phyloP scores from a whole-genome alignment of 352 stramenopile genomes.

The Phytophthora pseudosyringae region DNA sequence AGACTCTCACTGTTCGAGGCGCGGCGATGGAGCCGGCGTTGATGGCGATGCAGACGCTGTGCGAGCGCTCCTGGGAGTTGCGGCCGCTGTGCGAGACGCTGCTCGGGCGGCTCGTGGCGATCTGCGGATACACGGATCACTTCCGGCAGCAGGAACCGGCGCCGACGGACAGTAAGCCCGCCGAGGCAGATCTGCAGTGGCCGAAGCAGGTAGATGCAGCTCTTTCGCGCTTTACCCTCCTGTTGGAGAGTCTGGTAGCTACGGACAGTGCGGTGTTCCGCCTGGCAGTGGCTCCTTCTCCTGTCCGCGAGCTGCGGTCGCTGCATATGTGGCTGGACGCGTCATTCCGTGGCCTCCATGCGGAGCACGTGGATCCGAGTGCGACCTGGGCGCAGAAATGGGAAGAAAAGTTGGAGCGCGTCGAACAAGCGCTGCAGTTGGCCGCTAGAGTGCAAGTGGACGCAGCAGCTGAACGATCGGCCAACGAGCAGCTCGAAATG shows the following conservation, averaged over 20 bases:
- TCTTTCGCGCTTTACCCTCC: conserved; percentile 36
- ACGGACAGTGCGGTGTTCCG: conserved; percentile 42
- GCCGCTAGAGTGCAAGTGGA: conserved; percentile 37
- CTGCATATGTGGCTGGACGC: conserved; percentile 47
- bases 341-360: conserved; percentile 38
- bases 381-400: conserved; percentile 55
- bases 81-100: conserved; percentile 43
- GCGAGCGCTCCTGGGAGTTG: conserved; percentile 41
- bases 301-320: conserved; percentile 42
- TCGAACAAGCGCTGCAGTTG: conserved; percentile 53
- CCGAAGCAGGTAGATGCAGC: conserved; percentile 31
- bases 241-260: conserved; percentile 37
- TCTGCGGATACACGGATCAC: conserved; percentile 44
- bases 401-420: conserved; percentile 45
- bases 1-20: background rate
- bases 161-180: conserved; percentile 16
- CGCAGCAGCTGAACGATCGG: conserved; percentile 20
- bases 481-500: conserved; percentile 43
- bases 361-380: conserved; percentile 59
- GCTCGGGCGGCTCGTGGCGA: conserved; percentile 37
- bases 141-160: conserved; percentile 25
- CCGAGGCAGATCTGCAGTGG: conserved; percentile 29
- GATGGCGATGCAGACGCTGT: conserved; percentile 32
- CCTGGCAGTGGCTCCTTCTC: conserved; percentile 42
- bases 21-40: conserved; percentile 38